phyloP scores from a whole-genome alignment of 768 basidiomycete genomes.

The Psilocybe cubensis region DNA sequence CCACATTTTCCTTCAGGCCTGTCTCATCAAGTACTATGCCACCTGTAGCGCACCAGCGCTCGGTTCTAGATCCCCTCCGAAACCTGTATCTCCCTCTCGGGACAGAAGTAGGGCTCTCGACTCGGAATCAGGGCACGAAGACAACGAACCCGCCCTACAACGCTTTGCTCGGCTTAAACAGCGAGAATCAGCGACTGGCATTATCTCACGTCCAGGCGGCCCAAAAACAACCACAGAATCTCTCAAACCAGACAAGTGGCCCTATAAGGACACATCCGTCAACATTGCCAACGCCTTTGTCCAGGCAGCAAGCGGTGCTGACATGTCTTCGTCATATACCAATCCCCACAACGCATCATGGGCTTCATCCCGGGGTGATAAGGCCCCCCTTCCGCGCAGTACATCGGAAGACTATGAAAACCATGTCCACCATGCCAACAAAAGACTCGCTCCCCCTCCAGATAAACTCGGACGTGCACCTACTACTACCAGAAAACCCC shows the following conservation, averaged over 20 bases:
- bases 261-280: conserved; percentile 82
- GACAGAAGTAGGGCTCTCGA: conserved; percentile 28
- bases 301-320: conserved; percentile 58
- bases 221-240: conserved; percentile 47
- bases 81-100: conserved; percentile 44
- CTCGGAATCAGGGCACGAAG: conserved; percentile 36
- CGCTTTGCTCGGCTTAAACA: conserved; percentile 48
- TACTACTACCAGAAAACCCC: conserved; percentile 43
- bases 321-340: conserved; percentile 44
- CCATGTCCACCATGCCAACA: conserved; percentile 54
- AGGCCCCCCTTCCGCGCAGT: conserved; percentile 61
- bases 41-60: conserved; percentile 55
- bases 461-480: conserved; percentile 22
- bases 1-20: conserved; percentile 20
- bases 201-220: conserved; percentile 34
- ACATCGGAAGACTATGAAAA: conserved; percentile 84
- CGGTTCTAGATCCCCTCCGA: conserved; percentile 62
- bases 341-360: conserved; percentile 59
- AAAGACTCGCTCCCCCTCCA: conserved; percentile 69
- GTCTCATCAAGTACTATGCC: conserved; percentile 18
- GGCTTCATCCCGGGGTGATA: conserved; percentile 61
- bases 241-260: conserved; percentile 72
- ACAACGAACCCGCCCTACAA: conserved; percentile 43
- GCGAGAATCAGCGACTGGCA: conserved; percentile 37
- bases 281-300: conserved; percentile 84